phyloP scores from a whole-genome alignment of 2,329 filamentous ascomycete genomes.

The Elsinoe arachidis region DNA sequence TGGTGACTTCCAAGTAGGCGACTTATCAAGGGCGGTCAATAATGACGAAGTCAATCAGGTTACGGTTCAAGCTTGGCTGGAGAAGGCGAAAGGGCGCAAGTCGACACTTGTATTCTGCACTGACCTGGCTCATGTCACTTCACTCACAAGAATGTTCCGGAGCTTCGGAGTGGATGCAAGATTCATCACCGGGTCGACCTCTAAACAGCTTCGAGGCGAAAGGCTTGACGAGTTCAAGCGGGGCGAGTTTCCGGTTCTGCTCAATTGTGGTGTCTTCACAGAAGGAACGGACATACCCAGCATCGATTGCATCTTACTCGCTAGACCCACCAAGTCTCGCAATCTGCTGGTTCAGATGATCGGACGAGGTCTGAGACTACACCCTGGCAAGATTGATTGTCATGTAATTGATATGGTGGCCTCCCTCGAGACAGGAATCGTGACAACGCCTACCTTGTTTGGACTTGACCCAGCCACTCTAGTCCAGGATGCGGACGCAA shows the following conservation, averaged over 20 bases:
- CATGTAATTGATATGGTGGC: conserved; percentile 96
- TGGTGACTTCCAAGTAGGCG: conserved; percentile 71
- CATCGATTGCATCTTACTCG: conserved; percentile 85
- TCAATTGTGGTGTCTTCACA: conserved; percentile 95
- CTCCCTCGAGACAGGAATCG: conserved; percentile 70
- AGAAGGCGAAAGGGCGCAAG: conserved; percentile 61
- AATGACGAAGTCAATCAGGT: conserved; percentile 72
- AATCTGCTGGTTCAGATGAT: conserved; percentile 98
- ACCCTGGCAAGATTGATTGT: conserved; percentile 74
- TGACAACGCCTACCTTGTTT: conserved; percentile 86
- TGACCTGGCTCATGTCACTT: conserved; percentile 71
- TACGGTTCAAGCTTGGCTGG: conserved; percentile 76
- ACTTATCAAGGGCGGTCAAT: conserved; percentile 78
- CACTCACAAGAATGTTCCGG: conserved; percentile 68
- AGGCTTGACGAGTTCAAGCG: conserved; percentile 67
- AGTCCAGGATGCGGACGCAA: conserved; percentile 55
- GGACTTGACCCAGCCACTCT: conserved; percentile 79
- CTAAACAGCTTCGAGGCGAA: conserved; percentile 56
- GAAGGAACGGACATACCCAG: conserved; percentile 98
- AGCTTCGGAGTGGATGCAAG: conserved; percentile 70
- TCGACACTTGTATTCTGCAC: conserved; percentile 94
- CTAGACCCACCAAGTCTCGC: conserved; percentile 80
- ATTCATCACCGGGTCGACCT: conserved; percentile 78
- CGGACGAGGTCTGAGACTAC: conserved; percentile 78
- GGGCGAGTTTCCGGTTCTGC: conserved; percentile 71